Conservation (phyloP, 2,329 filamentous ascomycete genomes). For the Arthrobotrys sphaeroides region DNA sequence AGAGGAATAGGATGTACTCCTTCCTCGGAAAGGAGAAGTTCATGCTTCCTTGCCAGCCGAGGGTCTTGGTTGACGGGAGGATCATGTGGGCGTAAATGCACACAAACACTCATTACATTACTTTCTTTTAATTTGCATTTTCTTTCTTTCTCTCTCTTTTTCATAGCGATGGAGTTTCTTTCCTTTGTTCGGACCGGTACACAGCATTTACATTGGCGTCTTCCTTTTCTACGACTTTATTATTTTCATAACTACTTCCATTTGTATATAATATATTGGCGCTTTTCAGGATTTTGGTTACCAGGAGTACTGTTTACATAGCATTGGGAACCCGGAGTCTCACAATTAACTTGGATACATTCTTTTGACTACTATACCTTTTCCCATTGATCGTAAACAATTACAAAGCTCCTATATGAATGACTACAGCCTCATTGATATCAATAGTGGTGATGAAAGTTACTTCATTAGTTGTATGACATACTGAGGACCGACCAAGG, state of each 20-base stretch:
- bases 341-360: slow-evolving; percentile 1
- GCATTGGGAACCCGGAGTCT: slow-evolving; percentile 6
- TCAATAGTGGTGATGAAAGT: too few species aligned
- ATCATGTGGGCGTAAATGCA: slow-evolving; percentile 37
- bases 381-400: too few species aligned
- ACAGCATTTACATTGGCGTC: slow-evolving; percentile 9
- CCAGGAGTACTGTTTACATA: background rate
- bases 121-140: background rate
- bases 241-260: background rate
- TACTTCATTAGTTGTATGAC: too few species aligned
- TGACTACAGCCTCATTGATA: too few species aligned
- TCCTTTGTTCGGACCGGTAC: background rate
- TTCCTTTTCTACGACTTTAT: background rate
- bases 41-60: slow-evolving; percentile 30
- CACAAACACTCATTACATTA: too few species aligned
- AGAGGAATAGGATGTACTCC: slow-evolving; percentile 50
- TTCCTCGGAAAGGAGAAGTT: slow-evolving; percentile 52
- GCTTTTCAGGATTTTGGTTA: background rate
- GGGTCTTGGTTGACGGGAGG: slow-evolving; percentile 31
- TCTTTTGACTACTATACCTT: background rate
- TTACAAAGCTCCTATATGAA: too few species aligned
- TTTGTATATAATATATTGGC: slow-evolving; percentile 1
- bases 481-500: too few species aligned
- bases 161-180: slow-evolving; percentile 9
- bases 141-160: background rate